phyloP scores from a whole-genome alignment of 129 eudicot genomes.

The Pseudognaphalium luteoalbum region DNA sequence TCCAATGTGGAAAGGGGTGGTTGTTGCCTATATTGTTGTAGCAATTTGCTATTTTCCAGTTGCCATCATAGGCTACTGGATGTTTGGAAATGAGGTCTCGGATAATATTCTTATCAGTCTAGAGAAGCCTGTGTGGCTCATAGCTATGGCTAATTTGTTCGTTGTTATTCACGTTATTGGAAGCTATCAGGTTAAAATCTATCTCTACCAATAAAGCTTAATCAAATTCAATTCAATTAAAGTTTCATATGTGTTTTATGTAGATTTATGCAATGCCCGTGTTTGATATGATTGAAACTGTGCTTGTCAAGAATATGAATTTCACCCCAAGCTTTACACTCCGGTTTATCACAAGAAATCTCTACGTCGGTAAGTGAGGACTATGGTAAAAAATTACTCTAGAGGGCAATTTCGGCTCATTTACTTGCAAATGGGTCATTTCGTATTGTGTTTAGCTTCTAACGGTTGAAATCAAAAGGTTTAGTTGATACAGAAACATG shows the following conservation, averaged over 20 bases:
- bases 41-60: slow-evolving; percentile 37
- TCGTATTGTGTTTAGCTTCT: neutral
- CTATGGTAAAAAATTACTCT: neutral
- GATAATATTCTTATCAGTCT: slow-evolving; percentile 38
- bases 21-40: slow-evolving; percentile 34
- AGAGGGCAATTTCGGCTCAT: neutral
- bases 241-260: neutral
- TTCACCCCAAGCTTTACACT: slow-evolving; percentile 48
- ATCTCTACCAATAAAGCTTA: neutral
- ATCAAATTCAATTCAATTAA: neutral
- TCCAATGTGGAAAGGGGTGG: slow-evolving; percentile 41
- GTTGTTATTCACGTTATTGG: slow-evolving; percentile 34
- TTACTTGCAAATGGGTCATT: neutral
- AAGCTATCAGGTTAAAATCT: slow-evolving; percentile 26
- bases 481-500: neutral
- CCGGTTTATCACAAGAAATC: slow-evolving; percentile 55
- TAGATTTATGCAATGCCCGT: slow-evolving; percentile 86
- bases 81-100: slow-evolving; percentile 33
- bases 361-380: slow-evolving; percentile 58
- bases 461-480: neutral
- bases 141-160: slow-evolving; percentile 36
- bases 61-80: slow-evolving; percentile 34
- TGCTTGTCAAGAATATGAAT: slow-evolving; percentile 58
- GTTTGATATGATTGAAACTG: slow-evolving; percentile 70
- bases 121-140: slow-evolving; percentile 34